phyloP scores from a whole-genome alignment of 768 basidiomycete genomes.

The Gyrodon lividus region DNA sequence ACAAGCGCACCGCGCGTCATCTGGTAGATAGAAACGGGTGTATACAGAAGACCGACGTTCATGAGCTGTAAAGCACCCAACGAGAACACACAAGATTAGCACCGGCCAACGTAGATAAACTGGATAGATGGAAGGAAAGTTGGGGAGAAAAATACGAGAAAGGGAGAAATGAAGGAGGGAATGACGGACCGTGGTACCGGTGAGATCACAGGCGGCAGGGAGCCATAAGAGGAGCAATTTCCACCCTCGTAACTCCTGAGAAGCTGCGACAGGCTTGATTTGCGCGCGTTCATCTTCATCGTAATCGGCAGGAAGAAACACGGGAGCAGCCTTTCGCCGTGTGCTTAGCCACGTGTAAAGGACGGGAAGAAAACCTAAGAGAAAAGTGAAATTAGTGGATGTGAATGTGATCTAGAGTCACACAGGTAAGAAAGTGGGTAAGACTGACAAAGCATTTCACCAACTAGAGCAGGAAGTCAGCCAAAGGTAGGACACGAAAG shows the following conservation, averaged over 20 bases:
- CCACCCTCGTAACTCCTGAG: conserved; percentile 60
- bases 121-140: conserved; percentile 7
- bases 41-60: conserved; percentile 95
- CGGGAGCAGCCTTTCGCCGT: conserved; percentile 43
- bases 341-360: conserved; percentile 64
- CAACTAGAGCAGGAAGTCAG: conserved; percentile 59
- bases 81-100: conserved; percentile 19
- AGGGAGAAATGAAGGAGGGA: conserved; percentile 12
- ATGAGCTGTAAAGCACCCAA: conserved; percentile 53
- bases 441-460: conserved; percentile 88
- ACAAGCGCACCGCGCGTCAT: conserved; percentile 94
- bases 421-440: conserved; percentile 4
- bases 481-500: conserved; percentile 7
- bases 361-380: conserved; percentile 80
- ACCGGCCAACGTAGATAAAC: conserved; percentile 7
- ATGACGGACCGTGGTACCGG: conserved; percentile 78
- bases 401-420: conserved; percentile 14
- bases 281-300: conserved; percentile 41
- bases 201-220: conserved; percentile 86
- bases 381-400: conserved; percentile 13
- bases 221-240: conserved; percentile 80
- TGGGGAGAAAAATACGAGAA: conserved; percentile 7
- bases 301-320: conserved; percentile 55
- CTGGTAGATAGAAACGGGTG: conserved; percentile 96
- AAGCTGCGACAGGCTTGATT: conserved; percentile 30